Evolutionary conservation across 305 asterid genomes (phyloP).

Genomic region (Plantago lanceolata): DNA sequence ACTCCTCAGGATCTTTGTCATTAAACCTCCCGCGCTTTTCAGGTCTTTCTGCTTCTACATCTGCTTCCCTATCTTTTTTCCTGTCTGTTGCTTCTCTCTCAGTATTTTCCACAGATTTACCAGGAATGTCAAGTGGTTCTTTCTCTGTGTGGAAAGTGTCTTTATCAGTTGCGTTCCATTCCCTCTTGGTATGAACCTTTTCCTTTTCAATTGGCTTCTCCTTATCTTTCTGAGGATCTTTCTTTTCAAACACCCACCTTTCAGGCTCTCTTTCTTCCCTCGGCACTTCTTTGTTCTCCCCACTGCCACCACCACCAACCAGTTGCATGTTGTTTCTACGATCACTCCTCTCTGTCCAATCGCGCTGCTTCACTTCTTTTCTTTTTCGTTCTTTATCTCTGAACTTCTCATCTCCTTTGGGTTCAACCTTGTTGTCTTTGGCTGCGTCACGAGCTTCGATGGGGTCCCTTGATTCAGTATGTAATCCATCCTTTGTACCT

Average conservation of each 20-base stretch:
- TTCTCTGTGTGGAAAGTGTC: slow-evolving; percentile 54
- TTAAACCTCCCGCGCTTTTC: slow-evolving; percentile 64
- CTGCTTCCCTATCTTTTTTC: slow-evolving; percentile 79
- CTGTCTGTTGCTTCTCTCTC: slow-evolving; percentile 67
- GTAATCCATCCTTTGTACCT: slow-evolving; percentile 51
- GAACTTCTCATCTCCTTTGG: slow-evolving; percentile 73
- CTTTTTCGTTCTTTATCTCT: slow-evolving; percentile 84
- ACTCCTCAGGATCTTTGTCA: slow-evolving; percentile 78
- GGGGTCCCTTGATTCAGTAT: slow-evolving; percentile 47
- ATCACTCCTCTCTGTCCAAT: slow-evolving; percentile 82
- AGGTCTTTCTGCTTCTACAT: slow-evolving; percentile 66
- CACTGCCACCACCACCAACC: slow-evolving; percentile 44
- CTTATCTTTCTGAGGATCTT: slow-evolving; percentile 65
- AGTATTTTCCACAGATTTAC: slow-evolving; percentile 53
- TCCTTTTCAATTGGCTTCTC: slow-evolving; percentile 68
- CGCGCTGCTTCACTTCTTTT: slow-evolving; percentile 84
- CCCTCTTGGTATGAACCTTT: slow-evolving; percentile 68
- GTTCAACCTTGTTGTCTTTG: slow-evolving; percentile 77
- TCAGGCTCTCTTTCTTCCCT: slow-evolving; percentile 83
- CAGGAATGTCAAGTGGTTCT: slow-evolving; percentile 52
- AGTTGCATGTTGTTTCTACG: slow-evolving; percentile 54
- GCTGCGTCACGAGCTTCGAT: slow-evolving; percentile 71
- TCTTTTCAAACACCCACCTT: slow-evolving; percentile 72
- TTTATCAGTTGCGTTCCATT: slow-evolving; percentile 65
- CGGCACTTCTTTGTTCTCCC: slow-evolving; percentile 59